Conservation (phyloP, 164 flowering plant species). For the Nymphaea colorata region DNA sequence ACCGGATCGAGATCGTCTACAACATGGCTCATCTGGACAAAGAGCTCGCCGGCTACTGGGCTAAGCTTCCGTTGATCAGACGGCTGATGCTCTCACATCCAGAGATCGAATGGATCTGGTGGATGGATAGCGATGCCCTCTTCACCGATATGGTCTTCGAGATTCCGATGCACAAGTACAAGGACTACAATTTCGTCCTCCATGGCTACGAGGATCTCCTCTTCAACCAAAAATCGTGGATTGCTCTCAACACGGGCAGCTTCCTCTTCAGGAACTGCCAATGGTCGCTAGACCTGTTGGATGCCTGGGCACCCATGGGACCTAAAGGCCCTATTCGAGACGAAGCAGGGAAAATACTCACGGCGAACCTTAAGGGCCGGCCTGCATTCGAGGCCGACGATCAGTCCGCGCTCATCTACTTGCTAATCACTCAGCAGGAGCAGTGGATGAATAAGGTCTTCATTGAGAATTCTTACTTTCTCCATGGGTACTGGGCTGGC, state of each 20-base stretch:
- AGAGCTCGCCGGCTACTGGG: conserved; percentile 91
- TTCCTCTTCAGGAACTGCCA: conserved; percentile 81
- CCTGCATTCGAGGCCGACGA: conserved; percentile 94
- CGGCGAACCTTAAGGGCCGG: conserved; percentile 64
- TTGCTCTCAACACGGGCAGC: conserved; percentile 83
- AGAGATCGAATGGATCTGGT: conserved; percentile 95
- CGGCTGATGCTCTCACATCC: conserved; percentile 78
- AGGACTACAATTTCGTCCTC: conserved; percentile 49
- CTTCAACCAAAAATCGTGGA: conserved; percentile 74
- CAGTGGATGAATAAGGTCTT: conserved; percentile 66
- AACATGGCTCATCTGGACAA: conserved; percentile 77
- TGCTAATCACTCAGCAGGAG: conserved; percentile 58
- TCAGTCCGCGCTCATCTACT: conserved; percentile 85
- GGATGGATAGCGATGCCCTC: conserved; percentile 98
- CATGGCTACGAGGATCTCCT: conserved; percentile 86
- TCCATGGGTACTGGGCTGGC: conserved; percentile 88
- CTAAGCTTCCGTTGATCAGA: conserved; percentile 72
- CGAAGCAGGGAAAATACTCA: conserved; percentile 77
- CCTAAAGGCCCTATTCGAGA: conserved; percentile 77
- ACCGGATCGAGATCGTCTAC: conserved; percentile 79
- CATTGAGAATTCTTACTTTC: conserved; percentile 67
- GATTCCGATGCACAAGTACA: conserved; percentile 58
- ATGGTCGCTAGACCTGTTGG: conserved; percentile 87
- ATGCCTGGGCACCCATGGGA: conserved; percentile 94
- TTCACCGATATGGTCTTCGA: conserved; percentile 92